Percentiles rank a stretch among this genome's conserved stretches.
Evolutionary conservation across 2,329 filamentous ascomycete genomes (phyloP).

Genomic region (Elsinoe necatrix): DNA sequence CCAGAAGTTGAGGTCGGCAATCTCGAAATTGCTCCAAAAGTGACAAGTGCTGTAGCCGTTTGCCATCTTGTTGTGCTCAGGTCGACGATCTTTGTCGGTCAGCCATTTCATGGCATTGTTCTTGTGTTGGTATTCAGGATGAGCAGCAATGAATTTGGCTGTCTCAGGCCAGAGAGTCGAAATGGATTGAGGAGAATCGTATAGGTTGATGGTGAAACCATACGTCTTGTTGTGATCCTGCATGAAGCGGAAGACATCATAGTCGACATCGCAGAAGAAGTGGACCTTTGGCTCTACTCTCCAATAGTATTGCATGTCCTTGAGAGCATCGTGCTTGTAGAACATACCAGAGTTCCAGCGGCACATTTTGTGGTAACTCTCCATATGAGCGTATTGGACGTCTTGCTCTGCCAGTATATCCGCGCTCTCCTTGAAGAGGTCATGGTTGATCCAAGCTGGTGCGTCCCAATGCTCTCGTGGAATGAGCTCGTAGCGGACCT

Average conservation of each 20-base stretch:
- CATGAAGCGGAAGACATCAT: constrained; percentile 98
- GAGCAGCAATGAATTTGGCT: constrained; percentile 65
- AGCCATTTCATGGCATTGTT: constrained; percentile 87
- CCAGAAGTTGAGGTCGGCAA: constrained; percentile 90
- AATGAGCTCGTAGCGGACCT: constrained; percentile 78
- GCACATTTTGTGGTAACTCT: constrained; percentile 98
- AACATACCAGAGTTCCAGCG: constrained; percentile 98
- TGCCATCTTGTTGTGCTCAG: constrained; percentile 69
- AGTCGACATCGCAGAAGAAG: constrained; percentile 98
- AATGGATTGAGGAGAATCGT: constrained; percentile 81
- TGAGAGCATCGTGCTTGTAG: constrained; percentile 87
- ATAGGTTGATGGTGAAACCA: constrained; percentile 95
- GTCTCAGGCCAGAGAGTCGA: constrained; percentile 93
- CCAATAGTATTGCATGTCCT: constrained; percentile 87
- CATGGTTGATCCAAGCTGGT: constrained; percentile 83
- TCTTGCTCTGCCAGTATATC: constrained; percentile 72
- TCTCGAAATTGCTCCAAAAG: constrained; percentile 99
- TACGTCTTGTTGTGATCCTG: constrained; percentile 88
- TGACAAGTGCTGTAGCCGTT: constrained; percentile 97
- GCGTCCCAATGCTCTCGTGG: constrained; percentile 93
- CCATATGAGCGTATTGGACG: constrained; percentile 81
- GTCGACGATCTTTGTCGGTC: constrained; percentile 65
- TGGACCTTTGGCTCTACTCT: constrained; percentile 96
- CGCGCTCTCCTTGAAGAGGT: constrained; percentile 77
- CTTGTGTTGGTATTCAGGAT: constrained; percentile 70